phyloP scores from a whole-genome alignment of 768 basidiomycete genomes.

The Postia placenta region DNA sequence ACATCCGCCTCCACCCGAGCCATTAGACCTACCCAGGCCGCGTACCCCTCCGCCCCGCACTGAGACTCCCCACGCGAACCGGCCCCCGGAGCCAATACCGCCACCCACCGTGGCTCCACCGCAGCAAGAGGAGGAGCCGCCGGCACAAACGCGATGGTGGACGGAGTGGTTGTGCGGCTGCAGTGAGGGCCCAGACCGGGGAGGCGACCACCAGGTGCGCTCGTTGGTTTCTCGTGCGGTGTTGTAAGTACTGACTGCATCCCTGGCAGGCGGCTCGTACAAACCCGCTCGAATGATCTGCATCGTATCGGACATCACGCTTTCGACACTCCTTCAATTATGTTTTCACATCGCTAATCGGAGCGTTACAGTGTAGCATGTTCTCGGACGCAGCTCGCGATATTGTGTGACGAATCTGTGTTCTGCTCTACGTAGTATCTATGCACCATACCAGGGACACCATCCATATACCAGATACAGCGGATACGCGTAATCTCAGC shows the following conservation, averaged over 20 bases:
- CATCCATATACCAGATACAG: not conserved
- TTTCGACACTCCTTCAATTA: not conserved
- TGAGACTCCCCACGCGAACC: conserved; percentile 28
- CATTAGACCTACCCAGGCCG: conserved; percentile 57
- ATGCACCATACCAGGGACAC: not conserved
- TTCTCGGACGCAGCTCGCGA: not conserved
- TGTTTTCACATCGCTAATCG: too few relatives aligned
- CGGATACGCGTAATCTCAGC: not conserved
- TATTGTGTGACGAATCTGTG: not conserved
- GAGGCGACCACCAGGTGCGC: conserved; percentile 65
- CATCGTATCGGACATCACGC: not conserved
- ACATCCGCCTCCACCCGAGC: conserved; percentile 43
- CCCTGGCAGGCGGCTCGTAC: conserved; percentile 60
- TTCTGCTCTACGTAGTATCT: conserved; percentile 7
- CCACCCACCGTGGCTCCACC: conserved; percentile 21
- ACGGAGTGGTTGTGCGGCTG: conserved; percentile 85
- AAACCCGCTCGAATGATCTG: conserved; percentile 46
- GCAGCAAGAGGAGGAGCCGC: conserved; percentile 25
- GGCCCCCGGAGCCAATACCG: conserved; percentile 32
- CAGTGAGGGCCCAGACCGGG: conserved; percentile 65
- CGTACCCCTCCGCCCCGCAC: conserved; percentile 47
- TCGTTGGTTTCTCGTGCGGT: not conserved
- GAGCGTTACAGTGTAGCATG: too few relatives aligned
- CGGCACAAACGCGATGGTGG: conserved; percentile 60
- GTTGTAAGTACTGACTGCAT: not conserved